A percentile compares a stretch with the other conserved stretches of the same genome.
Conservation (phyloP, 108 stramenopile species). For the Nitzschia palea region DNA sequence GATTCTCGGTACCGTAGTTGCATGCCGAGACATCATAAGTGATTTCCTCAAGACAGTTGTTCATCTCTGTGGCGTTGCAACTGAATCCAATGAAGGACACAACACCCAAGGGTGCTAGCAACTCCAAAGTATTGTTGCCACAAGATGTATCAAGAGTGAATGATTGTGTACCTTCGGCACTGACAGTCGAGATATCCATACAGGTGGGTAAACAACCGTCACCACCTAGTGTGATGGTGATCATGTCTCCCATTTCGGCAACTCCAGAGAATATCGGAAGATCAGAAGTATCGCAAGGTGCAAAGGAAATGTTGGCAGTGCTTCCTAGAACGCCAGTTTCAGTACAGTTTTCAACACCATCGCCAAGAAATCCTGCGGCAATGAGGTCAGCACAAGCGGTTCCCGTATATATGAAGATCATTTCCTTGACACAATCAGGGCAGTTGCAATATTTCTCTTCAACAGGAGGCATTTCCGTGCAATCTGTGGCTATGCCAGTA, state of each 20-base stretch:
- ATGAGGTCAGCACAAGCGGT: slow-evolving; percentile 1
- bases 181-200: slow-evolving; percentile 1
- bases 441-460: slow-evolving; percentile 10
- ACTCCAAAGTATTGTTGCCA: neutral
- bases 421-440: slow-evolving; percentile 17
- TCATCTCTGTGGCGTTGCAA: slow-evolving; percentile 13
- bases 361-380: no score
- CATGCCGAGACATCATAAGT: slow-evolving; percentile 22
- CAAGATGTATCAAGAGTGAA: slow-evolving; percentile 21
- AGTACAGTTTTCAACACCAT: slow-evolving; percentile 1
- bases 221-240: neutral
- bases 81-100: slow-evolving; percentile 26
- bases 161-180: slow-evolving; percentile 5
- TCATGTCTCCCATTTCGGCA: slow-evolving; percentile 1
- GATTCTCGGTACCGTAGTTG: slow-evolving; percentile 27
- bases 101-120: slow-evolving; percentile 18
- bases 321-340: slow-evolving; percentile 4
- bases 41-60: slow-evolving; percentile 27
- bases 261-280: neutral
- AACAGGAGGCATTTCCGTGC: slow-evolving; percentile 18
- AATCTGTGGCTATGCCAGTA: slow-evolving; percentile 2
- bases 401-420: slow-evolving; percentile 28
- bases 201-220: slow-evolving; percentile 17
- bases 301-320: neutral
- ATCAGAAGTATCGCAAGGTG: slow-evolving; percentile 9